phyloP scores from a whole-genome alignment of 345 rosid genomes.

The Lepidium sativum region DNA sequence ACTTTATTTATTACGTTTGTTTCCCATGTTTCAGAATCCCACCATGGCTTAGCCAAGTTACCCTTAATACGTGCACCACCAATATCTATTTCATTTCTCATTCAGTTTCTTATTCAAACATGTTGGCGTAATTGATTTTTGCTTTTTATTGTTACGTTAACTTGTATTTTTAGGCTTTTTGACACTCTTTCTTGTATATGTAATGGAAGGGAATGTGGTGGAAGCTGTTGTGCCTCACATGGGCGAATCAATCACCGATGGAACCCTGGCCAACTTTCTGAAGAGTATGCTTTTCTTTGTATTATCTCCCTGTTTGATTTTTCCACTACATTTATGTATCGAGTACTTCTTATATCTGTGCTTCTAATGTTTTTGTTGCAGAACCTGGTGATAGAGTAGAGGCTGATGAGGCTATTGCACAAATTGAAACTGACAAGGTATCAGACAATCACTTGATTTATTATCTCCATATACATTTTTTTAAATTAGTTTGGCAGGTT shows the following conservation, averaged over 20 bases:
- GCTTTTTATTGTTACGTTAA: background rate
- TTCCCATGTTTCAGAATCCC: background rate
- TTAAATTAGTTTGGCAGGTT: background rate
- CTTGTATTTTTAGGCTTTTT: background rate
- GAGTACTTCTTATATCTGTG: background rate
- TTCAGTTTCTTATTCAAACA: background rate
- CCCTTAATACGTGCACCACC: background rate
- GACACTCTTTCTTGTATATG: constrained; percentile 12
- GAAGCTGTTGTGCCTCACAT: constrained; percentile 78
- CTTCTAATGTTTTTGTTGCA: constrained; percentile 21
- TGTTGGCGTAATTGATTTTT: background rate
- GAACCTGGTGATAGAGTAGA: constrained; percentile 93
- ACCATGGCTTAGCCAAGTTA: background rate
- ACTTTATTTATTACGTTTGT: background rate
- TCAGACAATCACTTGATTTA: background rate
- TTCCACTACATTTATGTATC: background rate
- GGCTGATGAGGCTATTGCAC: constrained; percentile 87
- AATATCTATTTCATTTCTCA: background rate
- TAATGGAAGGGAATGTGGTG: constrained; percentile 49
- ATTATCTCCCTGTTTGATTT: background rate
- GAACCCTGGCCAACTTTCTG: constrained; percentile 64
- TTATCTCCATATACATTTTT: background rate
- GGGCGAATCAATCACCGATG: constrained; percentile 93
- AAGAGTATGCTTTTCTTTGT: constrained; percentile 40
- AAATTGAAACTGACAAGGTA: constrained; percentile 98